Conservation (phyloP, 2,329 filamentous ascomycete genomes). For the Cucurbitaria berberidis region DNA sequence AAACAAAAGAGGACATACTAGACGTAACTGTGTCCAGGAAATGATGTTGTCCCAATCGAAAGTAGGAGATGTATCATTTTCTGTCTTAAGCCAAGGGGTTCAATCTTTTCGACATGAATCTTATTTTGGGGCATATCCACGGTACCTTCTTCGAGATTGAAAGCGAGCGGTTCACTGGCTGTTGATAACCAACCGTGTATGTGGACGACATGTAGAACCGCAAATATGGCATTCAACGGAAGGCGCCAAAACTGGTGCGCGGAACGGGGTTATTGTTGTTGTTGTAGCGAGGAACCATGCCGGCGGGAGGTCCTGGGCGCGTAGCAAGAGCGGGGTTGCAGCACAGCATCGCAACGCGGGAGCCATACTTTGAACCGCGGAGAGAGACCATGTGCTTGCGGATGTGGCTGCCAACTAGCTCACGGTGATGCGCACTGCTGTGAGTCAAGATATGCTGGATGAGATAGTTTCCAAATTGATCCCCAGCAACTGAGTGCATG, state of each 20-base stretch:
- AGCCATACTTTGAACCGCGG: conserved; percentile 97
- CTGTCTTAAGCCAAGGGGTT: conserved; percentile 39
- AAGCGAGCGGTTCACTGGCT: conserved; percentile 34
- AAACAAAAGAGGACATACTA: conserved; percentile 43
- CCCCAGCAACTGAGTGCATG: conserved; percentile 73
- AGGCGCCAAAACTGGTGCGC: conserved; percentile 37
- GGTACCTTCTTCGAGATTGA: conserved; percentile 41
- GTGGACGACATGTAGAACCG: conserved; percentile 22
- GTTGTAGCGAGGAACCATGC: conserved; percentile 53
- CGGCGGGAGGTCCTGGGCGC: conserved; percentile 82
- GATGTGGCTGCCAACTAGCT: conserved; percentile 91
- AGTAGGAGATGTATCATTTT: conserved; percentile 31
- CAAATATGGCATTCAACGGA: conserved; percentile 29
- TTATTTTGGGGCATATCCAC: conserved; percentile 41
- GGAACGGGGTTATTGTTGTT: conserved; percentile 40
- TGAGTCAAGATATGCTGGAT: conserved; percentile 97
- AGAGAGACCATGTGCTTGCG: conserved; percentile 99
- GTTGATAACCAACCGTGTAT: conserved; percentile 40
- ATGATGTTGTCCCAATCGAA: conserved; percentile 29
- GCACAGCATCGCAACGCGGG: conserved; percentile 97
- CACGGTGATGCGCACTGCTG: conserved; percentile 83
- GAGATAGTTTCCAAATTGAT: conserved; percentile 98
- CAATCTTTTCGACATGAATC: conserved; percentile 41
- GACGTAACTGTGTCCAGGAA: conserved; percentile 32
- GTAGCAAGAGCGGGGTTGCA: conserved; percentile 91